Conservation (phyloP, 805 yeast species). For the Candida pseudofarinosa region DNA sequence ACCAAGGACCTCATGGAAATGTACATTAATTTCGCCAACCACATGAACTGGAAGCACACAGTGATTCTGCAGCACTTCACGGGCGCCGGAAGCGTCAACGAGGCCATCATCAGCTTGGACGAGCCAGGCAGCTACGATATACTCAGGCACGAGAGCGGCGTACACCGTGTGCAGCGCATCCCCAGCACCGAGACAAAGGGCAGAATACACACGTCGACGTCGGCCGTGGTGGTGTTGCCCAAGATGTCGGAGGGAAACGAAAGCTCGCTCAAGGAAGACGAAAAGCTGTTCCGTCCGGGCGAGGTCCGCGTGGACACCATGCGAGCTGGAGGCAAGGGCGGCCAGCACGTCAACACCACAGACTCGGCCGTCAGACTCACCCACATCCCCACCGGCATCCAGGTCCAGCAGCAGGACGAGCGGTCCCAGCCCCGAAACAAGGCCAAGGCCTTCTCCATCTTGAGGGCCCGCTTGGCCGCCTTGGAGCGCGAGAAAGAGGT, state of each 20-base stretch:
- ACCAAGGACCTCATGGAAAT: conserved; percentile 74
- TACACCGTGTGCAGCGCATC: conserved; percentile 90
- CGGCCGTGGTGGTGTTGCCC: conserved; percentile 92
- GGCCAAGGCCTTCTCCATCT: conserved; percentile 82
- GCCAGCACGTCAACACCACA: conserved; percentile 96
- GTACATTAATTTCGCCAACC: conserved; percentile 71
- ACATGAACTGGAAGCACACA: conserved; percentile 62
- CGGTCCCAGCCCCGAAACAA: conserved; percentile 92
- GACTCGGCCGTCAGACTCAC: conserved; percentile 94
- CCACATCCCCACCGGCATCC: conserved; percentile 87
- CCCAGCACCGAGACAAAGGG: conserved; percentile 95
- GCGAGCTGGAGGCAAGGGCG: conserved; percentile 97
- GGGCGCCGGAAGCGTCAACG: conserved; percentile 69
- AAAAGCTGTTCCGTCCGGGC: conserved; percentile 73
- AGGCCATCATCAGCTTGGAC: conserved; percentile 63
- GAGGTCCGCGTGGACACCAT: conserved; percentile 94
- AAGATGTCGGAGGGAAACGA: conserved; percentile 60
- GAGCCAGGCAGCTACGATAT: conserved; percentile 72
- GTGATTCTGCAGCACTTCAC: conserved; percentile 55
- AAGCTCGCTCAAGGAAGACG: conserved; percentile 44
- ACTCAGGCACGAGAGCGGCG: conserved; percentile 86
- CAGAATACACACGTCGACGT: conserved; percentile 90
- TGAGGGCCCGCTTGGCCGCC: conserved; percentile 83
- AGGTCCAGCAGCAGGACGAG: conserved; percentile 89
- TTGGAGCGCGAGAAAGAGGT: conserved; percentile 62